Evolutionary conservation across 441 rosid genomes (phyloP).

Genomic region (Pelargonium exstipulatum): DNA sequence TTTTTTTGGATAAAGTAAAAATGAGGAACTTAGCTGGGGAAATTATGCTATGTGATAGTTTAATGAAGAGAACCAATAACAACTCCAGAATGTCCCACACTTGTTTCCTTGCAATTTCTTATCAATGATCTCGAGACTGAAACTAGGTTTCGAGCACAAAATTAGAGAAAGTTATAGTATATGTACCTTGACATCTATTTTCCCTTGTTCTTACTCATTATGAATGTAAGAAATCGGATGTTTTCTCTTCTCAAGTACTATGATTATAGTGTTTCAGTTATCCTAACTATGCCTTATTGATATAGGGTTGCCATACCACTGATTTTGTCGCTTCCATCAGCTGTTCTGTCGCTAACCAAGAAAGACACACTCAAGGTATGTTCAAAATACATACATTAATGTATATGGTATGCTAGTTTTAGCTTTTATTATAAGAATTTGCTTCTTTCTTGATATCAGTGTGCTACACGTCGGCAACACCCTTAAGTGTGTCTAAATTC

Average conservation of each 20-base stretch:
- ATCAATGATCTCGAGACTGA: neutral
- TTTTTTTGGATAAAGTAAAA: neutral
- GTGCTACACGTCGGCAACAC: no score
- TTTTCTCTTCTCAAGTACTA: neutral
- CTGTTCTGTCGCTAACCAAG: constrained; percentile 77
- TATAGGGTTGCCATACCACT: constrained; percentile 77
- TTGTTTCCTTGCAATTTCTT: neutral
- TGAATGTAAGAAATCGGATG: no score
- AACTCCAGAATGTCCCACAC: neutral
- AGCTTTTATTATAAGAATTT: neutral
- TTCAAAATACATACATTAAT: constrained; percentile 1
- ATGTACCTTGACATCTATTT: neutral
- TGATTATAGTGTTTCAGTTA: neutral
- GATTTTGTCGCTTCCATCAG: constrained; percentile 73
- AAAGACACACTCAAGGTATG: constrained; percentile 64
- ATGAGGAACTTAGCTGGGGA: neutral
- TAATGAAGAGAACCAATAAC: neutral
- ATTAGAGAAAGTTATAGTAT: neutral
- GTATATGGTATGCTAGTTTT: neutral
- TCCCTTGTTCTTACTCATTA: no score
- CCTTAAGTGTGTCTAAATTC: no score
- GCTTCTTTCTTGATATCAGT: neutral
- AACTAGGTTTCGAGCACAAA: neutral
- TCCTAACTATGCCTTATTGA: constrained; percentile 10
- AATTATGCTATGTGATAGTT: neutral